Evolutionary conservation across 2,329 filamentous ascomycete genomes (phyloP).

Genomic region (Fusarium lyarnte): DNA sequence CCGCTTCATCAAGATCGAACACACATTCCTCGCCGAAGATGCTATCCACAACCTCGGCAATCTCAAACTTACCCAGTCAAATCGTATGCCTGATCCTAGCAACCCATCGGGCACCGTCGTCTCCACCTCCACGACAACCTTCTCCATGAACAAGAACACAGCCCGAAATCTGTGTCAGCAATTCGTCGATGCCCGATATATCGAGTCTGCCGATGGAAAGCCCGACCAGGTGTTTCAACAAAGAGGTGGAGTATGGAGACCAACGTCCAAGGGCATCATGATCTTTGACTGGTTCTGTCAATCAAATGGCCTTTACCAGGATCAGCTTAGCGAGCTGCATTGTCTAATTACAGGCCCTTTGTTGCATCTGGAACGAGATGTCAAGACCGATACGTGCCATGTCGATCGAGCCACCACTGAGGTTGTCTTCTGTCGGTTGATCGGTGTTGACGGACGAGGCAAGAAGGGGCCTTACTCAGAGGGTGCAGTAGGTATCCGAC

Average conservation of each 20-base stretch:
- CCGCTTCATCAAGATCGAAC: conserved; percentile 87
- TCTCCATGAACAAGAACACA: conserved; percentile 99
- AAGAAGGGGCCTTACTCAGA: conserved; percentile 72
- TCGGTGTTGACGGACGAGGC: conserved; percentile 83
- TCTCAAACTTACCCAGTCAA: conserved; percentile 97
- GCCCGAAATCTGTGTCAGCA: conserved; percentile 92
- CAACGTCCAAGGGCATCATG: conserved; percentile 95
- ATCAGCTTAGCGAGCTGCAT: conserved; percentile 86
- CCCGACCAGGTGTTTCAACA: conserved; percentile 82
- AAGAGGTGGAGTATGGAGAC: conserved; percentile 87
- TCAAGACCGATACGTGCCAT: conserved; percentile 84
- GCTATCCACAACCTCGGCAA: conserved; percentile 97
- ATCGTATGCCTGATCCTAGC: conserved; percentile 97
- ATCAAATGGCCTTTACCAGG: conserved; percentile 92
- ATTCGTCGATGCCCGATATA: conserved; percentile 92
- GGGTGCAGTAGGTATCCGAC: conserved; percentile 67
- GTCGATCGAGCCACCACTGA: conserved; percentile 88
- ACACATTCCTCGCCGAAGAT: conserved; percentile 95
- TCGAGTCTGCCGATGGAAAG: conserved; percentile 92
- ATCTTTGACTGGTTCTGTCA: conserved; percentile 92
- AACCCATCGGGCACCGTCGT: conserved; percentile 95
- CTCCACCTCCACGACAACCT: conserved; percentile 96
- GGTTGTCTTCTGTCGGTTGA: conserved; percentile 92
- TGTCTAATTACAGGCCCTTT: conserved; percentile 84
- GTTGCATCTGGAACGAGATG: conserved; percentile 87